These are phyloP conservation scores for Acorus calamus DNA, from an alignment of 106 monocot genomes.

Conservation along the genomic window DNA sequence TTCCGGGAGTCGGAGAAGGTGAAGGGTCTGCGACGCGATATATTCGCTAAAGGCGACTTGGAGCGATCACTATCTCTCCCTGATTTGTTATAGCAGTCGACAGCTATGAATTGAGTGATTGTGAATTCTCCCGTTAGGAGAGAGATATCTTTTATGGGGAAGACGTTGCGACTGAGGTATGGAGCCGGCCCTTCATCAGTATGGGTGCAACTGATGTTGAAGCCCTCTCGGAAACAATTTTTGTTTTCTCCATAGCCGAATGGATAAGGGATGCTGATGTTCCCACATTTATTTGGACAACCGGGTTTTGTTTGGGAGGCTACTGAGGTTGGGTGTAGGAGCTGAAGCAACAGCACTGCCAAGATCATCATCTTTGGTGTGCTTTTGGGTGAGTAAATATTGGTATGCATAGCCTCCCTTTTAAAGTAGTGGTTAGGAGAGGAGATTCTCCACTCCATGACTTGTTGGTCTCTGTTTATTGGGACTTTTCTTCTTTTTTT, in stretches of 20 bases:
- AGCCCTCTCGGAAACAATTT: not conserved
- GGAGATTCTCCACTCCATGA: no score
- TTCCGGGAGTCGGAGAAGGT: conserved; percentile 15
- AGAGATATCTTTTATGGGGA: conserved; percentile 10
- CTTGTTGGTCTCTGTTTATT: no score
- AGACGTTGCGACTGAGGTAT: conserved; percentile 6
- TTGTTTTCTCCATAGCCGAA: conserved; percentile 28
- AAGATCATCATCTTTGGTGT: no score
- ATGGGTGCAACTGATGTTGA: conserved; percentile 8
- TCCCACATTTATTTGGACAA: conserved; percentile 22
- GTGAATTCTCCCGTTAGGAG: conserved; percentile 1
- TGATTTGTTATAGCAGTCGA: conserved; percentile 14
- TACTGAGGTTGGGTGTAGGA: no score
- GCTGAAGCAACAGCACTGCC: no score
- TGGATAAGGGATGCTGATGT: conserved; percentile 20
- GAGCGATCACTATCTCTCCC: not conserved
- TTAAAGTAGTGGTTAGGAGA: no score
- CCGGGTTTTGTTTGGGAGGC: not conserved
- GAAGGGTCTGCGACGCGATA: not conserved
- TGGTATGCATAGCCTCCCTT: no score
- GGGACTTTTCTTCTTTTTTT: no score
- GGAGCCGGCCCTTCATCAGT: not conserved
- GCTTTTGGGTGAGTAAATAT: no score
- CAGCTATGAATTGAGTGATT: not conserved
- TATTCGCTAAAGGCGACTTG: not conserved